Conservation (phyloP, 176 grass and related monocot species). For the Saccharum officinarum region DNA sequence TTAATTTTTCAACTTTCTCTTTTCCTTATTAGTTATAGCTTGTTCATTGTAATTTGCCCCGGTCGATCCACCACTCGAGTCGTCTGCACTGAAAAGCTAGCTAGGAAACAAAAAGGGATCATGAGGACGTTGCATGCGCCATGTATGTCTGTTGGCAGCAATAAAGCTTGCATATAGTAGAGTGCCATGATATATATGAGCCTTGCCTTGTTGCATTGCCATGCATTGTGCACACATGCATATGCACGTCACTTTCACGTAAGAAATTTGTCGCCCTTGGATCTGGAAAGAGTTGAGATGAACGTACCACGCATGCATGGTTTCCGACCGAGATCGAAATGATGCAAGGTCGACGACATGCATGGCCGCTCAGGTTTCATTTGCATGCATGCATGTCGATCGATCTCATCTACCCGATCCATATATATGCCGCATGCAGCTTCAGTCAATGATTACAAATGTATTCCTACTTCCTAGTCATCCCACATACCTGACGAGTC, state of each 20-base stretch:
- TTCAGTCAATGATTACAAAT: neutral
- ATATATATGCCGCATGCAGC: neutral
- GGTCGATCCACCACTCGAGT: neutral
- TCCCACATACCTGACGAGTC: no score
- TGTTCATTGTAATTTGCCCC: neutral
- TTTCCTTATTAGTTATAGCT: neutral
- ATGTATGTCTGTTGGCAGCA: neutral
- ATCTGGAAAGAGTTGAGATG: neutral
- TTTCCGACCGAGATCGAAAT: neutral
- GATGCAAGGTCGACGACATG: neutral
- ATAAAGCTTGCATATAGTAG: conserved; percentile 29
- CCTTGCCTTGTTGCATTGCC: neutral
- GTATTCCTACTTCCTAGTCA: no score
- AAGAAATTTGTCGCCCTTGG: neutral
- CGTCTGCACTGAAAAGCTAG: neutral
- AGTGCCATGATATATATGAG: conserved; percentile 39
- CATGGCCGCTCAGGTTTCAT: neutral
- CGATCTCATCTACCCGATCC: no score
- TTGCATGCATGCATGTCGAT: neutral
- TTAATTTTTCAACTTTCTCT: neutral
- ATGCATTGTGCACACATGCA: neutral
- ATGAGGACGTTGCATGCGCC: conserved; percentile 28
- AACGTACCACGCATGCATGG: neutral
- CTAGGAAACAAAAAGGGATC: conserved; percentile 9
- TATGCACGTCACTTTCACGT: conserved; percentile 24